Base-by-base conservation (phyloP, 352 stramenopile genomes). In the Phytophthora ramorum region DNA sequence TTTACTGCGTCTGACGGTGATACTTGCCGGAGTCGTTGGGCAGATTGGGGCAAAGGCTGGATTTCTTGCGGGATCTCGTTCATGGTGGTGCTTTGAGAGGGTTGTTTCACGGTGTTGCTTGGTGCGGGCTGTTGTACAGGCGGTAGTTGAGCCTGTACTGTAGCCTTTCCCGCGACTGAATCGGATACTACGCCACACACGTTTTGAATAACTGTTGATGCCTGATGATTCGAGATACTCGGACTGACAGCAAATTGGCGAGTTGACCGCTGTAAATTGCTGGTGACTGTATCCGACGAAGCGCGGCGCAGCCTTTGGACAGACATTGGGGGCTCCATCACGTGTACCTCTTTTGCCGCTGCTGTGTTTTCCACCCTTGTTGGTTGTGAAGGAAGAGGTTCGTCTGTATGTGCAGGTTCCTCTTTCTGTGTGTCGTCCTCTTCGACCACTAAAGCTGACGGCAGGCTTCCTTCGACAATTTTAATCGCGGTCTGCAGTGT, bases 401-500 rank as follows among this genome's bases (percentile, higher is more conserved):
- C 44, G 3, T 57, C 17, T 17, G 7, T 4, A 30, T 30, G 32
- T 12, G 13, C 19, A 24, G 10, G 3, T n/a, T 67, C 43, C 7
- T 59, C 34, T 35, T 30, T 53, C 14, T 43, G 30, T 14, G 30
- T 28, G 24, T 70, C 40, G 10, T 58, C 46, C 6, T 57, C 54
- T 19, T 53, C 65, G n/a, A 41, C 2, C 20, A 54, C 52, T 16
- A 58, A 28, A 4, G 64, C 43, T 14, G 50, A 57, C n/a, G 56
- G 37, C 12, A 62, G 20, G 34, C 49, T 71, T 8, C 50, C 64
- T 44, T 78, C 65, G 4, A 78, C 45, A 38, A 80, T 77, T 60
- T 80, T 78, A 8, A 65, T 47, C 4, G 59, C 64, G 1, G 72
- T 78, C 43, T 65, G 49, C 3, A 80, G 17, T 4, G 72, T 76